phyloP scores from a whole-genome alignment of 345 rosid species.

The Camelina sativa region DNA sequence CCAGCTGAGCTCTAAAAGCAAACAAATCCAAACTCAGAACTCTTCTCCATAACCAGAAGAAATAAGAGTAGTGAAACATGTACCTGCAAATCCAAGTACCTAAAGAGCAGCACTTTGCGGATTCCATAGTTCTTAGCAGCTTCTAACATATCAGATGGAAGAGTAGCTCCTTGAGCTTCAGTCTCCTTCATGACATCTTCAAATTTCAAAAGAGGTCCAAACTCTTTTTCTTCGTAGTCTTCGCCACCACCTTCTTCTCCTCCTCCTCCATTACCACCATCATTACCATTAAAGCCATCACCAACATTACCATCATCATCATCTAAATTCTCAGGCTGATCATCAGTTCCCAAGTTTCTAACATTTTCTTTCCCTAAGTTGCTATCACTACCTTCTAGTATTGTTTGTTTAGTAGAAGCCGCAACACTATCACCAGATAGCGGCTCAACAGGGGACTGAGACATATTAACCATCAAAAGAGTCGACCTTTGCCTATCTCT shows the following conservation, averaged over 20 bases:
- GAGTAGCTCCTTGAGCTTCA: constrained; percentile 68
- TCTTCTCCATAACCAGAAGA: constrained; percentile 1
- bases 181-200: constrained; percentile 78
- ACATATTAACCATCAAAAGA: constrained; percentile 49
- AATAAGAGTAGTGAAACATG: background rate
- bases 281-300: constrained; percentile 50
- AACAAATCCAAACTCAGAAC: constrained; percentile 7
- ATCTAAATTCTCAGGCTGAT: constrained; percentile 35
- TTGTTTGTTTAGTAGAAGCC: constrained; percentile 6
- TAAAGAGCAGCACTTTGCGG: constrained; percentile 63
- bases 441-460: constrained; percentile 48
- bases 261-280: constrained; percentile 47
- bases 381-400: constrained; percentile 34
- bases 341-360: constrained; percentile 34
- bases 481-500: constrained; percentile 42
- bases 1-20: constrained; percentile 64
- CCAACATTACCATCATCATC: constrained; percentile 49
- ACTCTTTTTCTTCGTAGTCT: constrained; percentile 68
- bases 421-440: constrained; percentile 33
- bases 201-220: constrained; percentile 76
- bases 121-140: constrained; percentile 79
- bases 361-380: constrained; percentile 35
- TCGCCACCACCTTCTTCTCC: constrained; percentile 37
- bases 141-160: constrained; percentile 82
- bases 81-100: constrained; percentile 84